Evolutionary conservation across 257 asterid species (phyloP), one percentile per base, ranked within the genome.

Genomic region (Nicotiana attenuata): DNA sequence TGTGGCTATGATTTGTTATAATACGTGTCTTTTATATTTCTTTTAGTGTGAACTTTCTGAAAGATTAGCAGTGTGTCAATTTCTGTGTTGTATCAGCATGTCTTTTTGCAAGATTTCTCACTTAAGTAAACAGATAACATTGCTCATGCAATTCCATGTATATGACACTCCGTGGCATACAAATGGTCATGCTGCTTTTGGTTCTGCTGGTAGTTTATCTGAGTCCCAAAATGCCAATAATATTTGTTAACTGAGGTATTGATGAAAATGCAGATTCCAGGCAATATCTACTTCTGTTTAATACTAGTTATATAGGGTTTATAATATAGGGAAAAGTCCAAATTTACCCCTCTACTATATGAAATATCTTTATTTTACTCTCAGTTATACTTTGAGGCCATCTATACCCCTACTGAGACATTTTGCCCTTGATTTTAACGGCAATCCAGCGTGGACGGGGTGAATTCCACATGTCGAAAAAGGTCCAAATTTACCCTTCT

Each of bases 21-120:
- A 79, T 81, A 52, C 82, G 80, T 71, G 24, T 75, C 81, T 71
- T 33, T 20, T 82, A 31, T 28, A 45, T 29, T 28, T 47, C 28
- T n/a, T 29, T 14, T 65, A 65, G 66, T 65, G 75, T n/a, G 75
- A 50, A 52, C 59, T 45, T 41, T 8, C 59, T 41, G 22, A 2
- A 22, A 45, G n/a, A 71, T 22, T 29, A 22, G 59, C 60, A 71
- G 15, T 41, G 35, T 71, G 35, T 71, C 78, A 41, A 71, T 20
- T 20, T 22, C 47, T 31, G 7, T 69, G 78, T 11, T 69, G 60
- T 71, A 71, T 71, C 78, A 20, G 35, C 78, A 71, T 22, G 35
- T 13, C 78, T 45, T 71, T 71, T 71, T 71, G 60, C 38, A 45
- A 22, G 60, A 45, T 45, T 71, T 50, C 60, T 20, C 24, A 0